Percentiles rank a stretch among this genome's conserved stretches.
Conservation (phyloP, 257 asterid species). For the Primulina tabacum region DNA sequence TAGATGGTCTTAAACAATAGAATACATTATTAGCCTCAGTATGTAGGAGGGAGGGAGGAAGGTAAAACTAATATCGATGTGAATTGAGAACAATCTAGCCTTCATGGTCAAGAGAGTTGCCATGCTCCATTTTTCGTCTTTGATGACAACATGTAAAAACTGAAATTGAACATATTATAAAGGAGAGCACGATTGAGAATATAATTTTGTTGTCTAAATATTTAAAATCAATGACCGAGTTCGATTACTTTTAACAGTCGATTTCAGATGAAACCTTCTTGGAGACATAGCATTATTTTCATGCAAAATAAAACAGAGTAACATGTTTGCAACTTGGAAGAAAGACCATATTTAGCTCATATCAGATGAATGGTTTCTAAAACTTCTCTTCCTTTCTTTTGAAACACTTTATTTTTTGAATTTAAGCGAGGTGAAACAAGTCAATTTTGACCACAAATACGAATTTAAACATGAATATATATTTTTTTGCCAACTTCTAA, state of each 20-base stretch:
- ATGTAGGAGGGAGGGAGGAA: background rate
- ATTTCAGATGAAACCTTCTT: background rate
- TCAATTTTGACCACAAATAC: too few relatives aligned
- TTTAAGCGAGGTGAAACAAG: too few relatives aligned
- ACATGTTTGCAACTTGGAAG: too few relatives aligned
- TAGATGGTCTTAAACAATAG: background rate
- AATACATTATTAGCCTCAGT: background rate
- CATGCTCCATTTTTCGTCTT: constrained; percentile 3
- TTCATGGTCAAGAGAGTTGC: background rate
- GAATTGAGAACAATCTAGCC: background rate
- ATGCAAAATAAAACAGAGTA: background rate
- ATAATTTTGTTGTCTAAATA: too few relatives aligned
- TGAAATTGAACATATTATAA: background rate
- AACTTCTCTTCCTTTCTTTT: too few relatives aligned
- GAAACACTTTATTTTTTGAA: too few relatives aligned
- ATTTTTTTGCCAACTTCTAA: too few relatives aligned
- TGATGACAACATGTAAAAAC: background rate
- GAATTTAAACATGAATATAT: too few relatives aligned
- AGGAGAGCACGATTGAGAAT: background rate
- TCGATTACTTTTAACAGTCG: background rate
- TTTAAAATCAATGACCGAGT: background rate
- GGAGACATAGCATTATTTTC: background rate
- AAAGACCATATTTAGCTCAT: too few relatives aligned
- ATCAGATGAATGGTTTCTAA: too few relatives aligned
- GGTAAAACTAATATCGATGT: background rate